These are phyloP conservation scores for Xylariaceae sp. DNA, from an alignment of 2,329 filamentous ascomycete species.

Conservation along the genomic window DNA sequence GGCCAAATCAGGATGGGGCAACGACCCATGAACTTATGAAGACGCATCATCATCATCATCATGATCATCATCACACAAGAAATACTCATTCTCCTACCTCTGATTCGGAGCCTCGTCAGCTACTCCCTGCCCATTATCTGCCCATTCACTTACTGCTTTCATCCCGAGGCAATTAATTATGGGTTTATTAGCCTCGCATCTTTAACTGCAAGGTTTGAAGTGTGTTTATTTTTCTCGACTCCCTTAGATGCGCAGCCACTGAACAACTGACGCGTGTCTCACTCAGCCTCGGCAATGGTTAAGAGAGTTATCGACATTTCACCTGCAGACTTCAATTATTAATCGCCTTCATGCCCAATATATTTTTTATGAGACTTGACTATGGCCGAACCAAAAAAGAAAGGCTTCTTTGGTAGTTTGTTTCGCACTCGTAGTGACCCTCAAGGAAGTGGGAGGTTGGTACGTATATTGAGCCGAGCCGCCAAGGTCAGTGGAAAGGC, in stretches of 20 bases:
- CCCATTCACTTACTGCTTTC: background rate
- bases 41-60: too few relatives aligned
- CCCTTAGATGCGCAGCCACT: constrained; percentile 30
- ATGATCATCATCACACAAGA: too few relatives aligned
- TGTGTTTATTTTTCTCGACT: constrained; percentile 1
- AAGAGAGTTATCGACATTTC: constrained; percentile 21
- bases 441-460: constrained; percentile 40
- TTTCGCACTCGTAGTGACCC: constrained; percentile 52
- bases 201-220: background rate
- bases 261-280: constrained; percentile 32
- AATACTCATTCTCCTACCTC: too few relatives aligned
- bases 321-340: constrained; percentile 4
- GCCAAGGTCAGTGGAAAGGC: background rate
- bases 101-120: too few relatives aligned
- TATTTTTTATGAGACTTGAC: constrained; percentile 16
- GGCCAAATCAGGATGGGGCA: background rate
- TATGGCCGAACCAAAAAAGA: constrained; percentile 44
- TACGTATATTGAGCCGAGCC: constrained; percentile 29
- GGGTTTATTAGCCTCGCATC: too few relatives aligned
- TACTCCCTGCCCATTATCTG: too few relatives aligned
- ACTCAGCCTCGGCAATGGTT: constrained; percentile 27
- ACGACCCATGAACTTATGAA: background rate
- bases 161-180: too few relatives aligned
- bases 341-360: constrained; percentile 13
- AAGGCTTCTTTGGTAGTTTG: constrained; percentile 51